Base-by-base conservation (phyloP, 2,329 filamentous ascomycete genomes). In the Arthrinium phaeospermum region DNA sequence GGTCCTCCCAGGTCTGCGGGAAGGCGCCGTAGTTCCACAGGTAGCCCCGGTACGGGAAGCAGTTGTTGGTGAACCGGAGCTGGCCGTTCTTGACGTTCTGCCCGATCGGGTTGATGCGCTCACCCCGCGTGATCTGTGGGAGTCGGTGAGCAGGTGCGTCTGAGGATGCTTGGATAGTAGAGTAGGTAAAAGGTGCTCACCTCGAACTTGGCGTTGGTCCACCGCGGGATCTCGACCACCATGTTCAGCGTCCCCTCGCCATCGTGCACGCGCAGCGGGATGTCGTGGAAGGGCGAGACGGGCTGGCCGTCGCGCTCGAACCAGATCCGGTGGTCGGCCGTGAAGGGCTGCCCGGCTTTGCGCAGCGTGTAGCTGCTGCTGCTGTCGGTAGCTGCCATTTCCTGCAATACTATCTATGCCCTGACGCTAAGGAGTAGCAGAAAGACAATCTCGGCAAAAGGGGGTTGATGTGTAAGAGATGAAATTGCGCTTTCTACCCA, bases 1-100 rank as follows among this genome's bases (percentile, higher is more conserved):
- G 95, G 88, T 98, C 95, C 87, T 98, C 95, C 95, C 95, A 98
- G 79, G 95, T 98, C 88, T 95, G 94, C 80, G 95, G 95, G 91
- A 98, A 98, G 85, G 94, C 94, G 87, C 95, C 95, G 86, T 98
- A 98, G 91, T 98, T 98, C 95, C 95, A 98, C 82, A 98, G 94
- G 87, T 98, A 98, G 79, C 95, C 95, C 91, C 98, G 98, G 93
- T 98, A 95, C 79, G 95, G 95, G 91, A 98, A 98, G 92, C 95
- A 98, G 92, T 98, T 98, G 87, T 95, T 94, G 83, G 98, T 95
- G 84, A 92, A 98, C 81, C 95, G 93, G 80, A 98, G 94, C 91
- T 97, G 98, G 90, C 95, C 95, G 90, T 98, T 98, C 93, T 98
- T 98, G 85, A 91, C 91, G 85, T 98, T 96, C 89, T 98, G 95